phyloP scores from a whole-genome alignment of 148 eudicot genomes.

The Gaultheria prostrata region DNA sequence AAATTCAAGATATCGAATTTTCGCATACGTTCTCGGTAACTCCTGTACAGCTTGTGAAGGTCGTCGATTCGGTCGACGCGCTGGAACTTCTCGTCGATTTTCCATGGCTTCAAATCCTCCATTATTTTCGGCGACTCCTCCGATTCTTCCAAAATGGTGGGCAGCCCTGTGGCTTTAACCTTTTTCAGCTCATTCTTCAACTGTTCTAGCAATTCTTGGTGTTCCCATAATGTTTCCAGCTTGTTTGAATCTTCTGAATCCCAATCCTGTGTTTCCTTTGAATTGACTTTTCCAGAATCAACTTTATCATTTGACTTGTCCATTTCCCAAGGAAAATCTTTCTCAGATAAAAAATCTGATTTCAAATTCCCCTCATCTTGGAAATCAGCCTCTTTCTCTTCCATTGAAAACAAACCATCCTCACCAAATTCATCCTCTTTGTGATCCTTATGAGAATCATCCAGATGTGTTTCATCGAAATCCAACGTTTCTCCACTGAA shows the following conservation, averaged over 20 bases:
- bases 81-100: constrained; percentile 69
- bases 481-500: constrained; percentile 36
- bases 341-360: constrained; percentile 24
- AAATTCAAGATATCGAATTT: constrained; percentile 90
- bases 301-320: constrained; percentile 13
- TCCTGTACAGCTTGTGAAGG: constrained; percentile 83
- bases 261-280: constrained; percentile 30
- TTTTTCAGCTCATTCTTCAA: constrained; percentile 85
- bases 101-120: constrained; percentile 92
- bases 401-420: constrained; percentile 46
- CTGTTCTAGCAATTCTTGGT: constrained; percentile 90
- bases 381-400: constrained; percentile 39
- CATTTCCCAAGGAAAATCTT: constrained; percentile 24
- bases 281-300: constrained; percentile 27
- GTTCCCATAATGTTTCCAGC: constrained; percentile 85
- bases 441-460: constrained; percentile 18
- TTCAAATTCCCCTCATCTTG: neutral
- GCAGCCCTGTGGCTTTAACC: constrained; percentile 82
- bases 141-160: constrained; percentile 90
- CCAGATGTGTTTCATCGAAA: neutral
- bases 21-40: constrained; percentile 86
- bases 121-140: constrained; percentile 61
- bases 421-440: constrained; percentile 28
- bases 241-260: constrained; percentile 56
- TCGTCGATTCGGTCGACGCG: constrained; percentile 52